Evolutionary conservation across 495 filamentous ascomycete species (phyloP), one percentile per base, ranked within the genome.

Genomic region (Podospora anserina): DNA sequence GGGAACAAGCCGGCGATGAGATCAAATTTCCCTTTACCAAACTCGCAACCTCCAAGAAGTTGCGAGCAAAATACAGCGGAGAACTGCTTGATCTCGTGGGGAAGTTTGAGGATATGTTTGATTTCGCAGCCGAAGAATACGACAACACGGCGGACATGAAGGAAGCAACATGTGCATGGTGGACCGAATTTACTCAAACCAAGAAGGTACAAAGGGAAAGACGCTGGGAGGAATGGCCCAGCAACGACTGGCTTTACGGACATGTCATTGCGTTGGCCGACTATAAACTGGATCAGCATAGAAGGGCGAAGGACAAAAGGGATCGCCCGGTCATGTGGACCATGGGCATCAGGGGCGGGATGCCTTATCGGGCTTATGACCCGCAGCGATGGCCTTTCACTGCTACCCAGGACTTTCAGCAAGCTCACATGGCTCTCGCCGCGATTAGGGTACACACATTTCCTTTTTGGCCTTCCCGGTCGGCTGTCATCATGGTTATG

Each of bases 211-310:
- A 39, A 39, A 39, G 11, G 1, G 34, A 39, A 39, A 16, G 15
- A 13, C 30, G 30, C 23, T 63, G 59, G 61, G 11, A 0, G 3
- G 2, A 9, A 2, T 32, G 61, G 15, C 66, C 63, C 3, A 2
- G 18, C 27, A 66, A 71, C 39, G 58, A 69, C 32, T 57, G 23
- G 7, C 34, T 69, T 28, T 68, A 66, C 30, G 63, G 67, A 19
- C 0, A 19, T 11, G 32, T 63, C 26, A 62, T 71, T 44, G 63
- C 63, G 32, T 13, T 59, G 62, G 69, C 67, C 16, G 69, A 71
- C 44, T 4, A 0, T 13, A n/a, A 69, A 39, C 16, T 71, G n/a
- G 16, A 19, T n/a, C 7, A 58, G 9, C 18, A 58, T n/a, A 58
- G 55, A 18, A 58, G 23, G 1, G 13, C 6, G 2, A 3, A 49